These are phyloP conservation scores for Myriosclerotinia duriaeana DNA, from an alignment of 2,329 filamentous ascomycete genomes.

Conservation along the genomic window DNA sequence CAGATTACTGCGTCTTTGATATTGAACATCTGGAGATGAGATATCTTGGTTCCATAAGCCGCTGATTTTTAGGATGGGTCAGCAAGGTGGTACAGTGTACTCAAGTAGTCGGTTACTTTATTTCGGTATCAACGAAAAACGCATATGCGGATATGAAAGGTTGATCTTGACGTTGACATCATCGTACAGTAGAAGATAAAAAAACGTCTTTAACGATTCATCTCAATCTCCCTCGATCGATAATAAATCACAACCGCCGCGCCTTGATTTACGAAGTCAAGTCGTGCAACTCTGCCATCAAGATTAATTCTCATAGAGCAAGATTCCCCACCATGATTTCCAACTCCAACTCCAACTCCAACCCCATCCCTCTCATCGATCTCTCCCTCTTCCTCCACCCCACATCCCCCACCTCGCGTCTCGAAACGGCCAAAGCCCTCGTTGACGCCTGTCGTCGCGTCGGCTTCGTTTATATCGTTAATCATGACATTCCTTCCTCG, in stretches of 20 bases:
- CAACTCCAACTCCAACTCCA: neutral
- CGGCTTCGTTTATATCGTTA: slow-evolving; percentile 51
- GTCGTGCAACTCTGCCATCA: neutral
- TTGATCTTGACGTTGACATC: neutral
- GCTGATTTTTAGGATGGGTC: neutral
- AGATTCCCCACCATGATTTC: neutral
- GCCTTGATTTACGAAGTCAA: neutral
- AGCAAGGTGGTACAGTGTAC: neutral
- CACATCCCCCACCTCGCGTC: slow-evolving; percentile 34
- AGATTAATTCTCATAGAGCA: neutral
- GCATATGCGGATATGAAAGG: neutral
- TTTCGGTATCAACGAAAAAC: neutral
- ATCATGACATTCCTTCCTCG: slow-evolving; percentile 46
- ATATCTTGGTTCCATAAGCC: neutral
- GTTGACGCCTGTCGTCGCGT: slow-evolving; percentile 46
- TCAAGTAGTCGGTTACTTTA: neutral
- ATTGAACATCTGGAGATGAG: neutral
- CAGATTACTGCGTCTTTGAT: neutral
- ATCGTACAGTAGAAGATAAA: neutral
- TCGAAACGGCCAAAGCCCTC: slow-evolving; percentile 43
- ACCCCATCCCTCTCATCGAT: slow-evolving; percentile 33
- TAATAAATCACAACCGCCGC: too few relatives aligned
- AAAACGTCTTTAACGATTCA: neutral
- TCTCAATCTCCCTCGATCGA: too few relatives aligned
- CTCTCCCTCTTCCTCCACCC: slow-evolving; percentile 30